Evolutionary conservation across 345 rosid genomes (phyloP).

Genomic region (Salix viminalis): DNA sequence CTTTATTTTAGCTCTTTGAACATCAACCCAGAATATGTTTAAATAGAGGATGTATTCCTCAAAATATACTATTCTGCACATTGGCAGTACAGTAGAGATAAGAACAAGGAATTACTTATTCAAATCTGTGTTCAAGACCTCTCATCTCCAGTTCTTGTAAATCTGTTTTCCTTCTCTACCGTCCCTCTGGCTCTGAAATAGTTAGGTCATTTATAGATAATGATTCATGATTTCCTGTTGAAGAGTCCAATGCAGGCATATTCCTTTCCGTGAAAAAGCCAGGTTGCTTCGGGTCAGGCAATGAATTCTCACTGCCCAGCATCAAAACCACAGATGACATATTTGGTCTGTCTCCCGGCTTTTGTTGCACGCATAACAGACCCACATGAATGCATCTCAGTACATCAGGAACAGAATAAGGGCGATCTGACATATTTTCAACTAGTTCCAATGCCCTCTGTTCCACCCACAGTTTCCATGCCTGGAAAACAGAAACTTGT

Average conservation of each 20-base stretch:
- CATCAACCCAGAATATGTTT: too few relatives aligned
- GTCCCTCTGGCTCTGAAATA: not conserved
- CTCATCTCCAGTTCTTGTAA: too few relatives aligned
- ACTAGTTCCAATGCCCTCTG: not conserved
- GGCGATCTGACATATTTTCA: not conserved
- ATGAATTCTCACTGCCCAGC: not conserved
- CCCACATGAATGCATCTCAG: not conserved
- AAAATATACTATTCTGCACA: too few relatives aligned
- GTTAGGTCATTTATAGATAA: not conserved
- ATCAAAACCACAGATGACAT: not conserved
- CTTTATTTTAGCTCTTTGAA: too few relatives aligned
- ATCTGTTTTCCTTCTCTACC: not conserved
- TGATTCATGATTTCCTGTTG: not conserved
- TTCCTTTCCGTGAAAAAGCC: not conserved
- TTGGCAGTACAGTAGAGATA: too few relatives aligned
- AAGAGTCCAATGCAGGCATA: not conserved
- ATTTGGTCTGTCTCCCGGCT: not conserved
- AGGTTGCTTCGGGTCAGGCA: slow-evolving; percentile 3
- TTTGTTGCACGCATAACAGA: not conserved
- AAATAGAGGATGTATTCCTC: too few relatives aligned
- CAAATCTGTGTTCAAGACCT: too few relatives aligned
- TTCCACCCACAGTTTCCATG: slow-evolving; percentile 2
- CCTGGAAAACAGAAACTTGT: slow-evolving; percentile 15
- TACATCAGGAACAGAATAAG: not conserved
- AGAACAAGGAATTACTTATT: too few relatives aligned